phyloP scores from a whole-genome alignment of 2,329 filamentous ascomycete genomes.

The Hirsutella thompsonii region DNA sequence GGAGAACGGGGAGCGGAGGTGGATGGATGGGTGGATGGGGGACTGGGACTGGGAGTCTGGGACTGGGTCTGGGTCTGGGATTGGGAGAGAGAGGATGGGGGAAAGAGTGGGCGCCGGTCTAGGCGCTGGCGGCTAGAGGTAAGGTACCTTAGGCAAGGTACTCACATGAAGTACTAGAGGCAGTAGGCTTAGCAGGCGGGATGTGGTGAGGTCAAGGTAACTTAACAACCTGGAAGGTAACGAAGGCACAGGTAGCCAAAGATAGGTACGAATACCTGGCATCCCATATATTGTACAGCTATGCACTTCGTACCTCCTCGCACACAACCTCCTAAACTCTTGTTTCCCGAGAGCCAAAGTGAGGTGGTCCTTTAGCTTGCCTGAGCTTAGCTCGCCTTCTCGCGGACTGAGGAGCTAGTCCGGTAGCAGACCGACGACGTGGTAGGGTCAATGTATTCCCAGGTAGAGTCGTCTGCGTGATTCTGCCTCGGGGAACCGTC shows the following conservation, averaged over 20 bases:
- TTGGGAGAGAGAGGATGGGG: not conserved
- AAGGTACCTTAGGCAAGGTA: too few relatives aligned
- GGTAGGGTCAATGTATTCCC: not conserved
- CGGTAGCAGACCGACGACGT: not conserved
- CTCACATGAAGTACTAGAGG: too few relatives aligned
- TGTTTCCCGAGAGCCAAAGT: too few relatives aligned
- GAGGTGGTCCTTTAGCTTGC: not conserved
- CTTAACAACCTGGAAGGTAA: too few relatives aligned
- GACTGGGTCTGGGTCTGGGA: not conserved
- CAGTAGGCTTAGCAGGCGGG: not conserved
- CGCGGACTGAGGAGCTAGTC: not conserved
- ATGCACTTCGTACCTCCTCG: too few relatives aligned
- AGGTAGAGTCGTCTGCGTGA: not conserved
- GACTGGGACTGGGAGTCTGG: not conserved
- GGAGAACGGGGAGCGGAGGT: conserved; percentile 1
- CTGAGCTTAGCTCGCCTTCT: not conserved
- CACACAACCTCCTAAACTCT: too few relatives aligned
- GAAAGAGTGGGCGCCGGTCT: not conserved
- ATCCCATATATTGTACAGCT: too few relatives aligned
- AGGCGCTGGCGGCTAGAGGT: not conserved
- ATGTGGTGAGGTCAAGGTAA: not conserved
- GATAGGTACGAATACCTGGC: too few relatives aligned
- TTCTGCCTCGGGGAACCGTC: not conserved
- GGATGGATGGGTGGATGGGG: not conserved
- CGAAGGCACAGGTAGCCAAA: too few relatives aligned